These are phyloP conservation scores for Pythium dissimile DNA, from an alignment of 352 stramenopile species.

Conservation along the genomic window DNA sequence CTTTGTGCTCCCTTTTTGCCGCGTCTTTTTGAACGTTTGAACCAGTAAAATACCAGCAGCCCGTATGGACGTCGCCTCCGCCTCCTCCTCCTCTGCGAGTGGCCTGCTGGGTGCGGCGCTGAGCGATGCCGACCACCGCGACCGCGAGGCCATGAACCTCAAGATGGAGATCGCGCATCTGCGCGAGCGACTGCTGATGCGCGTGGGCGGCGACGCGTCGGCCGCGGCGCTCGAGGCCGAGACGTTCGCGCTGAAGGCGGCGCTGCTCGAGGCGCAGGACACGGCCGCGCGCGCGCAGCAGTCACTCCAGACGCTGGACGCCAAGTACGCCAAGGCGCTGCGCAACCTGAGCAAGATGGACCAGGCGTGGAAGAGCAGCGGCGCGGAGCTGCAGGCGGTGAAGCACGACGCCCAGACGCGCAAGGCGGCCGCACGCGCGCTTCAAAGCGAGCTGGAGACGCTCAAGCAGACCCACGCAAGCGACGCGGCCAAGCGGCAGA, in stretches of 20 bases:
- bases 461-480: constrained; percentile 22
- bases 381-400: constrained; percentile 21
- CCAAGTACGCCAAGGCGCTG: constrained; percentile 65
- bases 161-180: constrained; percentile 84
- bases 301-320: constrained; percentile 45
- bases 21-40: constrained; percentile 1
- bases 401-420: constrained; percentile 11
- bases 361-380: constrained; percentile 63
- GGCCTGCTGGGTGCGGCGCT: constrained; percentile 41
- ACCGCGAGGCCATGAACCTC: constrained; percentile 78
- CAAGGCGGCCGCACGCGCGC: constrained; percentile 7
- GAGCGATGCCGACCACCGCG: constrained; percentile 43
- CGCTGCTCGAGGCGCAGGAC: constrained; percentile 51
- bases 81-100: background rate
- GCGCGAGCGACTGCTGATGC: constrained; percentile 59
- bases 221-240: constrained; percentile 78
- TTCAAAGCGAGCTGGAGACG: constrained; percentile 21
- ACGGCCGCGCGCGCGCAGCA: constrained; percentile 35
- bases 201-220: constrained; percentile 70
- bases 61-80: background rate
- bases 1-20: background rate
- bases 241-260: constrained; percentile 59
- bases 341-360: constrained; percentile 68
- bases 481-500: constrained; percentile 15
- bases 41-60: background rate